Conservation (phyloP, 106 monocot genomes). For the Dendrobium catenatum region DNA sequence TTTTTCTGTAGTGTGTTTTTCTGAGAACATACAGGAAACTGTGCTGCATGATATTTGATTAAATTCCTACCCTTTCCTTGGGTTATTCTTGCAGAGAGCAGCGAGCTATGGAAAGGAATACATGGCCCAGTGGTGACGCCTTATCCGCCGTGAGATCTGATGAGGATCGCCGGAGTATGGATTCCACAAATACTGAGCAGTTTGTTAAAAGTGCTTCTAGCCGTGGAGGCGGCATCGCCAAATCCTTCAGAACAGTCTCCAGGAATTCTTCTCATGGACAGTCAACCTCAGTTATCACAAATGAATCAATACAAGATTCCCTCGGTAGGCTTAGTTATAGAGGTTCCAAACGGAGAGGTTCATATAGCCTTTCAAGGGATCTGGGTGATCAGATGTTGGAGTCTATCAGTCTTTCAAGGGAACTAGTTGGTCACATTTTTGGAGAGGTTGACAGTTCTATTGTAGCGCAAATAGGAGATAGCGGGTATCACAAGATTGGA, state of each 20-base stretch:
- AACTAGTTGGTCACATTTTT: constrained; percentile 32
- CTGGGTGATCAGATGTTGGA: constrained; percentile 30
- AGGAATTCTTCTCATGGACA: constrained; percentile 7
- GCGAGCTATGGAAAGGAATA: neutral
- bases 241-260: constrained; percentile 18
- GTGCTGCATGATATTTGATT: neutral
- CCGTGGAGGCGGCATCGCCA: neutral
- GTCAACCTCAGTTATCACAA: neutral
- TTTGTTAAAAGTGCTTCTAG: constrained; percentile 10
- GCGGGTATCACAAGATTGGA: constrained; percentile 33
- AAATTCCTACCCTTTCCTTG: neutral
- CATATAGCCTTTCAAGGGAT: constrained; percentile 29
- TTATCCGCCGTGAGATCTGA: neutral
- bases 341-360: constrained; percentile 20
- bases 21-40: neutral
- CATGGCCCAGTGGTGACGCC: neutral
- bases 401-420: constrained; percentile 38
- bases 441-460: constrained; percentile 37
- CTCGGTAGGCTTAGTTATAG: constrained; percentile 18
- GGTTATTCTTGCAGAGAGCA: constrained; percentile 1
- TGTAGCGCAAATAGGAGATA: constrained; percentile 48
- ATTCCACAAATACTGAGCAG: neutral
- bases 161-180: neutral
- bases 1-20: neutral
- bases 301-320: constrained; percentile 17